phyloP scores from a whole-genome alignment of 306 rosid species.

The Quercus variabilis region DNA sequence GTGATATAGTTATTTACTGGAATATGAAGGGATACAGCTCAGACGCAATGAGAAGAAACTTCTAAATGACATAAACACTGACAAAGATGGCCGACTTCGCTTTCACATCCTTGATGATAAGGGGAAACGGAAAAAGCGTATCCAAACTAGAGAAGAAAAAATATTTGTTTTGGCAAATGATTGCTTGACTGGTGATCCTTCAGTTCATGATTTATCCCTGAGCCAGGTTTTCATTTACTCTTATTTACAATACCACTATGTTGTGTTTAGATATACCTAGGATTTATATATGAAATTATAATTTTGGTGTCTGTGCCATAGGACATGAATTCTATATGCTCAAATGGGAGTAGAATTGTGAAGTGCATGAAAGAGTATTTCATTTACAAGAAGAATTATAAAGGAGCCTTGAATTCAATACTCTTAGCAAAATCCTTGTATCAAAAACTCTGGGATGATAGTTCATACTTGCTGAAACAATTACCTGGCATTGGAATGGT shows the following conservation, averaged over 20 bases:
- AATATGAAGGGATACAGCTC: slow-evolving; percentile 87
- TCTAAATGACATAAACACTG: slow-evolving; percentile 79
- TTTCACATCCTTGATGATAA: slow-evolving; percentile 72
- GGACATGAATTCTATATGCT: slow-evolving; percentile 90
- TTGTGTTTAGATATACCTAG: slow-evolving; percentile 14
- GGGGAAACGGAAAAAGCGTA: slow-evolving; percentile 84
- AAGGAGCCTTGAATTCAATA: slow-evolving; percentile 69
- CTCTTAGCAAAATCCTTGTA: slow-evolving; percentile 77
- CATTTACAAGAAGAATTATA: slow-evolving; percentile 72
- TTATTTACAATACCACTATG: slow-evolving; percentile 20
- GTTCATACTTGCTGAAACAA: slow-evolving; percentile 87
- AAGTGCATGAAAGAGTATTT: slow-evolving; percentile 95
- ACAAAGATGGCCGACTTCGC: slow-evolving; percentile 88
- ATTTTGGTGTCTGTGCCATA: slow-evolving; percentile 34
- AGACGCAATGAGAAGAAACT: slow-evolving; percentile 93
- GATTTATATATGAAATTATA: slow-evolving; percentile 20
- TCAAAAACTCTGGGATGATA: slow-evolving; percentile 97
- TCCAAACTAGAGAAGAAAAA: slow-evolving; percentile 93
- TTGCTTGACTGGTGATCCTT: slow-evolving; percentile 96
- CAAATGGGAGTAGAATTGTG: slow-evolving; percentile 89
- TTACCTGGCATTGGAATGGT: slow-evolving; percentile 98
- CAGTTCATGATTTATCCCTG: slow-evolving; percentile 76
- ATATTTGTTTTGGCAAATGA: slow-evolving; percentile 83
- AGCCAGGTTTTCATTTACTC: slow-evolving; percentile 58
- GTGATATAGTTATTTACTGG: slow-evolving; percentile 22